Evolutionary conservation across 140 eudicot species (phyloP).

Genomic region (Anethum foeniculum): DNA sequence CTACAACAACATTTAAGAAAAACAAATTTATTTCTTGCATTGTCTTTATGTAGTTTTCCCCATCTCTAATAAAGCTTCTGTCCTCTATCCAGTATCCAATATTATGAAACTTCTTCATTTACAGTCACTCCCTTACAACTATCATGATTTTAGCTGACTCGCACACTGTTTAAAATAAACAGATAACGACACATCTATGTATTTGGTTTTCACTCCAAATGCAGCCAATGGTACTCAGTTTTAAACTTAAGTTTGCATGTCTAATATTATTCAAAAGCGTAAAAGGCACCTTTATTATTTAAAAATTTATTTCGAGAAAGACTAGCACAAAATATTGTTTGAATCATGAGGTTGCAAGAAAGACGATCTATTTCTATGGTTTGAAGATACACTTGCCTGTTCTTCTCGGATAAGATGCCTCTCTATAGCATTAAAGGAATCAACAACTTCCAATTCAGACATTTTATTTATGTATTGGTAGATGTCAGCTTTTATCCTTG

Average conservation of each 20-base stretch:
- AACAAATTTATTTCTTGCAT: neutral
- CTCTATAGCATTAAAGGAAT: slow-evolving; percentile 77
- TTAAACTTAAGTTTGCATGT: neutral
- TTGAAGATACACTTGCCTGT: slow-evolving; percentile 43
- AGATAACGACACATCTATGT: neutral
- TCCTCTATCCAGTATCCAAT: neutral
- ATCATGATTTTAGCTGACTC: neutral
- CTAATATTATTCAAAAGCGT: neutral
- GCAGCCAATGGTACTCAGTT: neutral
- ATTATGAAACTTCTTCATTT: neutral
- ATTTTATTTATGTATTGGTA: slow-evolving; percentile 38
- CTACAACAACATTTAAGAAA: neutral
- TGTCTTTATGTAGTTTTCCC: neutral
- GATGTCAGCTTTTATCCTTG: slow-evolving; percentile 69
- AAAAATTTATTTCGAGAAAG: neutral
- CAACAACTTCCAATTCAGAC: slow-evolving; percentile 82
- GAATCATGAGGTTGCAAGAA: neutral
- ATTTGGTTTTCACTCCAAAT: neutral
- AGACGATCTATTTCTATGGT: neutral
- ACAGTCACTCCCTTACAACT: neutral
- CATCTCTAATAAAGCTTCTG: neutral
- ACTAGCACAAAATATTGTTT: neutral
- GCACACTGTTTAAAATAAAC: neutral
- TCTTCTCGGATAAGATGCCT: slow-evolving; percentile 68
- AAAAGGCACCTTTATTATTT: neutral